A percentile compares a stretch with the other conserved stretches of the same genome.
Conservation (phyloP, 768 basidiomycete genomes). For the Lactarius vividus region DNA sequence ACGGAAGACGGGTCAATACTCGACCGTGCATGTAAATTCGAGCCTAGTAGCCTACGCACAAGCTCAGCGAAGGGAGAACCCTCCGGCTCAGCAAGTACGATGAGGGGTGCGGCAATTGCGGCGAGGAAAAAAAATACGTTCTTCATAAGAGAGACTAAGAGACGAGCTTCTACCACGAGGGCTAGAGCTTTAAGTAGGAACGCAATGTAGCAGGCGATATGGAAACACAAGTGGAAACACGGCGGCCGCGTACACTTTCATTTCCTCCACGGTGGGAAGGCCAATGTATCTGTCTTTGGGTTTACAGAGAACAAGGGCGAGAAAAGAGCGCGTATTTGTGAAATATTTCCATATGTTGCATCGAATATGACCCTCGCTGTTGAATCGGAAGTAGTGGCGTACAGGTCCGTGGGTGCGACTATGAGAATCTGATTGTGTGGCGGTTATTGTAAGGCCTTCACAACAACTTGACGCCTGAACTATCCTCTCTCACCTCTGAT, state of each 20-base stretch:
- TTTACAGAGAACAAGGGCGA: not conserved
- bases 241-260: not conserved
- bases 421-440: not conserved
- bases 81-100: not conserved
- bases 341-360: not conserved
- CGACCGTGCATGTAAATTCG: not conserved
- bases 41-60: not conserved
- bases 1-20: not conserved
- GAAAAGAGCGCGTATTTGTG: not conserved
- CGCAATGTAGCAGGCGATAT: not conserved
- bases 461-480: not conserved
- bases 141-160: slow-evolving; percentile 1
- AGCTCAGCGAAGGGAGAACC: not conserved
- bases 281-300: not conserved
- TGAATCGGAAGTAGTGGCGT: not conserved
- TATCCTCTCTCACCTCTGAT: not conserved
- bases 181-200: not conserved
- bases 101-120: not conserved
- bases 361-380: not conserved
- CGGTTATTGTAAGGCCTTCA: not conserved
- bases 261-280: not conserved
- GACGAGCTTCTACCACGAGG: not conserved
- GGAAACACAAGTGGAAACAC: not conserved
- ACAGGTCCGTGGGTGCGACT: not conserved
- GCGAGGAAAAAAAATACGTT: not conserved